phyloP scores from a whole-genome alignment of 192 early-diverging fungal genomes.

The Dissophora globulifera region DNA sequence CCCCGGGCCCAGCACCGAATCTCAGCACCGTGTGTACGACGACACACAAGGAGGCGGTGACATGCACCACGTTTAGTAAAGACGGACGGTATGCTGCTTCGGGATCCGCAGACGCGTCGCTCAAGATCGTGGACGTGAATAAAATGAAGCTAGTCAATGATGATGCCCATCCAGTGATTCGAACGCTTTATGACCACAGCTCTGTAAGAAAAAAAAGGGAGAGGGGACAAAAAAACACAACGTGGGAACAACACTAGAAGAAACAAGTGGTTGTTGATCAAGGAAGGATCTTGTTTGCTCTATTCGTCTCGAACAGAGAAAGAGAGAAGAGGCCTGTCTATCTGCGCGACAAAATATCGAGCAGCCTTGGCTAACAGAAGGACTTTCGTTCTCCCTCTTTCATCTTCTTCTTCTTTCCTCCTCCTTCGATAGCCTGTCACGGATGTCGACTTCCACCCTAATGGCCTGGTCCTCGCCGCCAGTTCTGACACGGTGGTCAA shows the following conservation, averaged over 20 bases:
- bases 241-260: not conserved
- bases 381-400: no score
- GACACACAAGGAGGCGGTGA: constrained; percentile 78
- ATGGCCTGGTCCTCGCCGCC: constrained; percentile 88
- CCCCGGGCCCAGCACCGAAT: constrained; percentile 56
- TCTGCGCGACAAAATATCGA: no score
- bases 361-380: no score
- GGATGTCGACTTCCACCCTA: constrained; percentile 91
- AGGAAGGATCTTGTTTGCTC: no score
- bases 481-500: constrained; percentile 90
- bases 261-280: not conserved
- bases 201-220: constrained; percentile 53
- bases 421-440: constrained; percentile 67
- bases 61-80: constrained; percentile 69
- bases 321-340: no score
- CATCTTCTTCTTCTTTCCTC: not conserved
- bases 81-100: constrained; percentile 90
- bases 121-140: constrained; percentile 91
- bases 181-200: constrained; percentile 89
- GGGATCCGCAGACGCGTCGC: constrained; percentile 85
- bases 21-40: constrained; percentile 78
- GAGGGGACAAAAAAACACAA: not conserved
- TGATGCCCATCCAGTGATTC: constrained; percentile 88
- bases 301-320: no score
- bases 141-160: constrained; percentile 78